Percentiles rank a stretch among this genome's conserved stretches.
Conservation (phyloP, 2,329 filamentous ascomycete genomes). For the Curvularia spicifera region DNA sequence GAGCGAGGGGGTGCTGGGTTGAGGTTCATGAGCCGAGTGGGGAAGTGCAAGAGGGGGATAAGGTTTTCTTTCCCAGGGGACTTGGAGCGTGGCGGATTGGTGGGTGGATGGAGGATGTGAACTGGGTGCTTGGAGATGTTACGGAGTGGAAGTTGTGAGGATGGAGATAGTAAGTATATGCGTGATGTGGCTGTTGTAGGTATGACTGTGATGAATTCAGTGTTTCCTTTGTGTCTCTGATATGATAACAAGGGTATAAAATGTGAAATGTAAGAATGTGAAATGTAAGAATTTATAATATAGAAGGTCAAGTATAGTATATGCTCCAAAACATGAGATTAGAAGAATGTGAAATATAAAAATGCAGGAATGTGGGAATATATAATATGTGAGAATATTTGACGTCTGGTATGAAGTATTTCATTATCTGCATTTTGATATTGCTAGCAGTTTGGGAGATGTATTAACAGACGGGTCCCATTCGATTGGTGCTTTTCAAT, state of each 20-base stretch:
- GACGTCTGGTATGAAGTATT: background rate
- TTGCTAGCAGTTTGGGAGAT: background rate
- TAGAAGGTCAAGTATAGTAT: too few species aligned
- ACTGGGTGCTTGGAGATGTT: constrained; percentile 30
- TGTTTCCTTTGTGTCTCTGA: background rate
- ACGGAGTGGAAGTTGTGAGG: constrained; percentile 32
- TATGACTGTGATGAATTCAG: background rate
- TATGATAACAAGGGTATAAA: too few species aligned
- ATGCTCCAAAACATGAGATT: background rate
- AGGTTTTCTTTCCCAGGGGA: constrained; percentile 32
- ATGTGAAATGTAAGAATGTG: too few species aligned
- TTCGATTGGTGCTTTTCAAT: background rate
- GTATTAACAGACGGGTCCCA: background rate
- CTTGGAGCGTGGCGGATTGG: constrained; percentile 35
- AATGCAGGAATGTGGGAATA: too few species aligned
- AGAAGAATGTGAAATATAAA: background rate
- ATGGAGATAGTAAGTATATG: background rate
- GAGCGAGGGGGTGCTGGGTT: constrained; percentile 40
- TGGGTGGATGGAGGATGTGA: constrained; percentile 40
- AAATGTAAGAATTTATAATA: too few species aligned
- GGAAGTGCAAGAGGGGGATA: constrained; percentile 3
- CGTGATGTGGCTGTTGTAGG: too few species aligned
- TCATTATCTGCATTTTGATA: background rate
- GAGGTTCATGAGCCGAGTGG: constrained; percentile 9
- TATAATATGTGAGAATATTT: background rate